Base-by-base conservation (phyloP, 345 rosid genomes). In the Citrus trifoliata region DNA sequence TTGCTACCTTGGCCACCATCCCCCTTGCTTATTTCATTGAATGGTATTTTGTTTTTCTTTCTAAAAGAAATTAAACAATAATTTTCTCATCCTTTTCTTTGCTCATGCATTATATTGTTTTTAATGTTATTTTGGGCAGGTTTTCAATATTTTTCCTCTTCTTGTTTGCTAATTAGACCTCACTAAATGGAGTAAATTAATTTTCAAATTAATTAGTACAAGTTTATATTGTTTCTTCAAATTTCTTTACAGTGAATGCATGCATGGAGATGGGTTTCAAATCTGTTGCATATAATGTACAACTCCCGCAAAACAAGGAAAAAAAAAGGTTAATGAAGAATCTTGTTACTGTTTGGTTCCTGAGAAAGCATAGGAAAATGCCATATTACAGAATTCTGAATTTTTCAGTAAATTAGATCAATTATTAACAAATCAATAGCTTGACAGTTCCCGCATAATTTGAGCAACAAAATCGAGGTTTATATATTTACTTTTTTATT, bases 21-120 rank as follows among this genome's bases (percentile, higher is more conserved):
- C 99, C 99, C 22, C 85, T 90, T 71, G 95, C 97, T 59, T 81
- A 84, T 76, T 83, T 88, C 87, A 74, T 90, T 18, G 99, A 96
- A 79, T 66, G 97, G 98, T 93, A 89, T 42, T 78, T 27, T 33
- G 3, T 3, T 8, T 3, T 46, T 5, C 10, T 48, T 46, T 46
- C n/a, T 64, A 5, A 32, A 7, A 10, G 3, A 64, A 7, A 25
- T 4, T 25, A 22, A 19, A 25, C 58, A 16, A 53, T 53, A 27
- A 13, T n/a, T 19, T 66, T 63, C 13, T 21, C 10, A 33, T 24
- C 25, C 3, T 16, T 38, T 67, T 22, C 24, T 58, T 55, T 55
- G 22, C 4, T 25, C 22, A 32, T 68, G 46, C 33, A 63, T 72
- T 30, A 42, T 37, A 2, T 13, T 42, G 48, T 12, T 42, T 42